These are phyloP conservation scores for Smallanthus sonchifolius DNA, from an alignment of 129 eudicot genomes.

Conservation along the genomic window DNA sequence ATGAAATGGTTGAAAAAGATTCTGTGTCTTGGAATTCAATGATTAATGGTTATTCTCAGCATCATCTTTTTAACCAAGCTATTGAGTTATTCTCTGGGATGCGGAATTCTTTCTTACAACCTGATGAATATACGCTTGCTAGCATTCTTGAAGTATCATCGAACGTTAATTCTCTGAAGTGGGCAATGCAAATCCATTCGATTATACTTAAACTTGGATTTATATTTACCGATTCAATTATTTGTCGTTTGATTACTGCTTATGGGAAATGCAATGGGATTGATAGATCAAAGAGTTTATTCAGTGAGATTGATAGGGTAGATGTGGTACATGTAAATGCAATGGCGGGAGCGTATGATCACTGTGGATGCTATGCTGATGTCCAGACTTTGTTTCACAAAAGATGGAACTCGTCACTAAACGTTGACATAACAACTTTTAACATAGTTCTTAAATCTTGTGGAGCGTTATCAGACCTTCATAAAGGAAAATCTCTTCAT, in stretches of 20 bases:
- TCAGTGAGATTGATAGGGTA: constrained; percentile 19
- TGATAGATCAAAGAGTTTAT: constrained; percentile 26
- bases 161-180: constrained; percentile 3
- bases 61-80: constrained; percentile 27
- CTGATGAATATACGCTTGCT: constrained; percentile 34
- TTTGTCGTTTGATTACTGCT: constrained; percentile 35
- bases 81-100: constrained; percentile 22
- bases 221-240: constrained; percentile 24
- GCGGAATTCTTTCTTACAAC: constrained; percentile 19
- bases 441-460: constrained; percentile 45
- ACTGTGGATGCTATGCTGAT: constrained; percentile 30
- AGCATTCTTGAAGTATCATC: constrained; percentile 43
- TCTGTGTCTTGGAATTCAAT: constrained; percentile 51
- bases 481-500: constrained; percentile 40
- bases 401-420: constrained; percentile 30
- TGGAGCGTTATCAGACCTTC: constrained; percentile 42
- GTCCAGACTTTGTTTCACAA: constrained; percentile 29
- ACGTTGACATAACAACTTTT: constrained; percentile 28
- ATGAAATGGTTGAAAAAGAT: constrained; percentile 36
- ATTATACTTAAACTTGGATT: constrained; percentile 38
- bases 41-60: constrained; percentile 39
- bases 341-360: constrained; percentile 27
- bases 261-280: constrained; percentile 44
- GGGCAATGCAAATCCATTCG: constrained; percentile 35
- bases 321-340: constrained; percentile 34